Base-by-base conservation (phyloP, 768 basidiomycete genomes). In the Kwoniella shandongensis region DNA sequence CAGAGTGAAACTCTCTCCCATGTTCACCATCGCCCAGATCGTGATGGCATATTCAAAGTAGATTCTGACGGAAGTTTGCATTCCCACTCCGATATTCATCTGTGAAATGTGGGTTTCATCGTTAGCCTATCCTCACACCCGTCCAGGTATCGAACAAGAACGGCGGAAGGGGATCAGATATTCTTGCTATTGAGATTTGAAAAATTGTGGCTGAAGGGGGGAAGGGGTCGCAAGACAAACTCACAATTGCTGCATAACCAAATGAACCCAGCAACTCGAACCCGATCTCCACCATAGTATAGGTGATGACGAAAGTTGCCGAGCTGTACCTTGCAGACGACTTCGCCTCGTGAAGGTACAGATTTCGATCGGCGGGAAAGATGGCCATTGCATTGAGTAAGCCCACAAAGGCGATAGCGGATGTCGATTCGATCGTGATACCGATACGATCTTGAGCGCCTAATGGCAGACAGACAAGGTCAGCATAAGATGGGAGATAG, bases 341-440 rank as follows among this genome's bases (percentile, higher is more conserved):
- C 17, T 69, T 65, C 46, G 73, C 77, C 60, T 81, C 81, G 65
- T 81, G 78, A 54, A 79, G 73, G 64, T 79, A 81, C 4, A 80
- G 59, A 25, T 79, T 73, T 44, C 77, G 73, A 46, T 82, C 81
- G 20, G 70, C 69, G 0, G 81, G 81, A 64, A 78, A 82, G 57
- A 81, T 74, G 6, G 79, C 71, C 55, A 78, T 70, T 20, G 74
- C 75, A 35, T 72, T 72, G 4, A 79, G 61, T 13, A 78, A 65
- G 3, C 79, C 79, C 44, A 79, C 73, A 55, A 79, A 80, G 7
- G 77, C 67, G 1, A 78, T 58, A 0, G 78, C 71, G 29, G 67
- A 53, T 26, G 70, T 71, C 18, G 58, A 67, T 55, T 74, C 74
- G 27, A 74, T 59, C 7, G 70, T 74, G 23, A 76, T 60, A 68